These are phyloP conservation scores for Pythium coloratum DNA, from an alignment of 352 stramenopile genomes.

Conservation along the genomic window DNA sequence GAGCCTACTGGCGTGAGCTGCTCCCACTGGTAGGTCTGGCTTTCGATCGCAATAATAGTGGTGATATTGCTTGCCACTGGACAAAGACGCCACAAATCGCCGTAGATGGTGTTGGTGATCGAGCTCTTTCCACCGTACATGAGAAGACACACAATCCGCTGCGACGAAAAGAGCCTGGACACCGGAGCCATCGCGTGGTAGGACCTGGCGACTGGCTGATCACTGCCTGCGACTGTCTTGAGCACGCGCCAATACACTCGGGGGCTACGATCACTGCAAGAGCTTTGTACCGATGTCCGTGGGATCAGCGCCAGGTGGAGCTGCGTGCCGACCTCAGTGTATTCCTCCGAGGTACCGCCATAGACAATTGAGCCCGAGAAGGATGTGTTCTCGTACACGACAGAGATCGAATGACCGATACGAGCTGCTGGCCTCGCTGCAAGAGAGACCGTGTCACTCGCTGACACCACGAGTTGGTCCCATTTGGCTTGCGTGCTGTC, in stretches of 20 bases:
- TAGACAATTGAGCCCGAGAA: slow-evolving; percentile 45
- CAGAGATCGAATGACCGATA: slow-evolving; percentile 61
- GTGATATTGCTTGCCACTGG: slow-evolving; percentile 21
- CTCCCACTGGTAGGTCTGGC: slow-evolving; percentile 54
- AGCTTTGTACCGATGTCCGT: slow-evolving; percentile 26
- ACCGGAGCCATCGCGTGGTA: slow-evolving; percentile 52
- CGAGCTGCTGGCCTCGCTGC: slow-evolving; percentile 36
- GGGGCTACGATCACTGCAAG: slow-evolving; percentile 29
- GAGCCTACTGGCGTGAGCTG: slow-evolving; percentile 47
- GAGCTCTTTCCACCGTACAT: slow-evolving; percentile 60
- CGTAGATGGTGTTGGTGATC: slow-evolving; percentile 49
- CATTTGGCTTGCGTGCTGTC: slow-evolving; percentile 37
- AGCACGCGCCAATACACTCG: slow-evolving; percentile 45
- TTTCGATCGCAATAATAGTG: slow-evolving; percentile 29
- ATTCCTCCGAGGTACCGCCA: slow-evolving; percentile 49
- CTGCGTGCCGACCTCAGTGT: slow-evolving; percentile 35
- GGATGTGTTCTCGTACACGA: slow-evolving; percentile 51
- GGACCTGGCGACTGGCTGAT: slow-evolving; percentile 34
- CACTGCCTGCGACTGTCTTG: slow-evolving; percentile 6
- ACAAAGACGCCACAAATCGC: slow-evolving; percentile 73
- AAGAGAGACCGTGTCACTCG: slow-evolving; percentile 32
- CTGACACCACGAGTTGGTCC: slow-evolving; percentile 50
- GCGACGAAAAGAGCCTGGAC: slow-evolving; percentile 33
- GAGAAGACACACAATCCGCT: slow-evolving; percentile 44
- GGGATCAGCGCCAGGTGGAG: slow-evolving; percentile 52